Base-by-base conservation (phyloP, 148 eudicot species). In the Hydrangea macrophylla region DNA sequence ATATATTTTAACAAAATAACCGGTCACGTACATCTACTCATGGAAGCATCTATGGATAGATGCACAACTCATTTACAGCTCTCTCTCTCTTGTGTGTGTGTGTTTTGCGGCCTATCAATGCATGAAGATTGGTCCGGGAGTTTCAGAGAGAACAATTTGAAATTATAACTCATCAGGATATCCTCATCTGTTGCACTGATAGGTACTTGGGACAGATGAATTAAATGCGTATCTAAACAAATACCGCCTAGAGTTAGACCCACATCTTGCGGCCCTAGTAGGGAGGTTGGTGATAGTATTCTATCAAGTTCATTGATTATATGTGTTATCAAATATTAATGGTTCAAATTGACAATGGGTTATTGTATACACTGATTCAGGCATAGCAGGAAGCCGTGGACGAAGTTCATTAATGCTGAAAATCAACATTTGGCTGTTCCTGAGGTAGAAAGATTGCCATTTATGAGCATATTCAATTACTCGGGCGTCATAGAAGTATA, bases 171-270 rank as follows among this genome's bases (percentile, higher is more conserved):
- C 45, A 8, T 50, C 7, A 20, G 2, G 39, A 11, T 8, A 12
- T n/a, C n/a, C n/a, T n/a, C n/a, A 35, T 55, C n/a, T 53, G n/a
- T n/a, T 31, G 62, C 44, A 53, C 50, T 28, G 22, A 55, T 78
- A 90, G 98, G 87, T 88, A 36, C 83, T 92, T 71, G 98, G 94
- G 28, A 90, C 94, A 11, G 96, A 92, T 60, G 98, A 92, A 64
- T 65, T 90, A 60, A 83, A 75, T 76, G 76, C 90, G 62, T 92
- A 90, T 70, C 72, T 92, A 67, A 86, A 62, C 71, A 92, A 88
- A 78, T 92, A 92, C 65, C 84, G 82, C 11, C 60, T 92, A 44
- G 90, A 90, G 75, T 76, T 90, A 62, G 98, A 90, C 76, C 94
- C 91, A 22, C 84, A 88, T 78, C 86, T 90, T 55, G 80, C 90